Evolutionary conservation across 148 eudicot species (phyloP).

Genomic region (Vaccinium macrocarpon): DNA sequence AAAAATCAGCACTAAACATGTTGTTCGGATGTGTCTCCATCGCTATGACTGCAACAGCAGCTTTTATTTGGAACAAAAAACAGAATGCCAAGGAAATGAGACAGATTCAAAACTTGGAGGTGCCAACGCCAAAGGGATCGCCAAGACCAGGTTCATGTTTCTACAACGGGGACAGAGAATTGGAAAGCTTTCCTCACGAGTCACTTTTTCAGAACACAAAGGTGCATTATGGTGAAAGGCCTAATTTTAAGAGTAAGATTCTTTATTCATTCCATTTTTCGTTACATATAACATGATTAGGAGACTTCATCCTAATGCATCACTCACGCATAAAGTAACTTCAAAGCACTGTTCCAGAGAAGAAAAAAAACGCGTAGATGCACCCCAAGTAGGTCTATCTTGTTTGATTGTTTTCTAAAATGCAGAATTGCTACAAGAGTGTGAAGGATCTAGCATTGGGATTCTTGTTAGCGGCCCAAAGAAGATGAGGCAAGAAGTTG

Average conservation of each 20-base stretch:
- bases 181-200: conserved; percentile 70
- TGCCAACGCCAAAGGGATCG: conserved; percentile 39
- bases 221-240: conserved; percentile 65
- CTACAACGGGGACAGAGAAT: conserved; percentile 55
- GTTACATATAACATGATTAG: neutral
- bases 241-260: conserved; percentile 68
- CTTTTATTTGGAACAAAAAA: conserved; percentile 60
- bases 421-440: conserved; percentile 49
- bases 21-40: conserved; percentile 52
- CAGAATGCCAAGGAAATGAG: conserved; percentile 35
- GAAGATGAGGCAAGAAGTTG: conserved; percentile 65
- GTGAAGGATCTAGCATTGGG: conserved; percentile 64
- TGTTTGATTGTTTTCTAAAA: neutral
- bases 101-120: conserved; percentile 50
- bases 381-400: neutral
- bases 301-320: neutral
- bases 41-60: conserved; percentile 37
- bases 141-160: conserved; percentile 36
- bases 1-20: conserved; percentile 30
- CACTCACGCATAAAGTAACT: neutral
- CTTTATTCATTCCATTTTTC: neutral
- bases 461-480: conserved; percentile 69
- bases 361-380: neutral
- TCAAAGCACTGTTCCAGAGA: neutral
- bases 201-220: conserved; percentile 41